phyloP scores from a whole-genome alignment of 2,329 filamentous ascomycete genomes.

The Capronia americana region DNA sequence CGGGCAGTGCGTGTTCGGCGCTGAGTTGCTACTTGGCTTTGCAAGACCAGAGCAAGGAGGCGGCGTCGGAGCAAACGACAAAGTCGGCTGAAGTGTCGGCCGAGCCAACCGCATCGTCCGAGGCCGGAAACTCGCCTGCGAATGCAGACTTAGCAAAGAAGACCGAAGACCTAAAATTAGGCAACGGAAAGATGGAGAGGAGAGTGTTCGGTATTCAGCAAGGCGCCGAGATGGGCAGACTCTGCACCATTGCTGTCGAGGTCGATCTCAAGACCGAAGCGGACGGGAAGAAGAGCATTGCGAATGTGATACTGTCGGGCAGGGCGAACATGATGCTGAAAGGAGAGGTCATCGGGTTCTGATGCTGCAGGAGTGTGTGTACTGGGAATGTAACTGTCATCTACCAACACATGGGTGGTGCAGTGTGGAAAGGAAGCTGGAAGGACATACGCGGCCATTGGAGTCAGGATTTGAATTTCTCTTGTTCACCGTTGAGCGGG shows the following conservation, averaged over 20 bases:
- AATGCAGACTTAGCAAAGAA: constrained; percentile 50
- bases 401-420: background rate
- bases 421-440: background rate
- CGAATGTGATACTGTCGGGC: constrained; percentile 48
- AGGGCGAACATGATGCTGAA: constrained; percentile 55
- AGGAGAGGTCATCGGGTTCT: constrained; percentile 49
- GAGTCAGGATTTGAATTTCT: constrained; percentile 3
- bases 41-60: background rate
- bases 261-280: constrained; percentile 52
- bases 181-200: constrained; percentile 46
- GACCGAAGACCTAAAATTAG: constrained; percentile 45
- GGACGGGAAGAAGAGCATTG: constrained; percentile 55
- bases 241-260: constrained; percentile 49
- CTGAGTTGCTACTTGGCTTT: constrained; percentile 63
- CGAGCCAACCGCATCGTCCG: constrained; percentile 51
- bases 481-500: background rate
- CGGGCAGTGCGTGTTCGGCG: constrained; percentile 67
- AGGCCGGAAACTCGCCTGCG: constrained; percentile 34
- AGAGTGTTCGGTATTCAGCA: constrained; percentile 63
- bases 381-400: background rate
- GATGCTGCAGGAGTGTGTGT: background rate
- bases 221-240: constrained; percentile 71
- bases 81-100: constrained; percentile 49
- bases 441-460: background rate
- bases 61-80: constrained; percentile 21